Evolutionary conservation across 169 alveolate genomes (phyloP).

Genomic region (Perkinsus olseni): DNA sequence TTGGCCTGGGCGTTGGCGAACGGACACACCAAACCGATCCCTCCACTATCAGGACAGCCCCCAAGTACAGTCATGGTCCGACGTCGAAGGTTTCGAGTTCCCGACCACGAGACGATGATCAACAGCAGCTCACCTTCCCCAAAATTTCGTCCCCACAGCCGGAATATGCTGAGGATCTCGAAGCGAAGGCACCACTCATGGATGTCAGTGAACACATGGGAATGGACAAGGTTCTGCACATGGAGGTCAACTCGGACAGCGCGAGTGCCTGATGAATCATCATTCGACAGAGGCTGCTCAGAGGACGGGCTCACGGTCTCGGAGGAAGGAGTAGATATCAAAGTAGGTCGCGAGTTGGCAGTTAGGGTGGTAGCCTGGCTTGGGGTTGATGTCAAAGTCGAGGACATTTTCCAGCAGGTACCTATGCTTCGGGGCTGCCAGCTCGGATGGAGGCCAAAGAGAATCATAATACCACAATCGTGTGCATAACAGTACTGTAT

Average conservation of each 20-base stretch:
- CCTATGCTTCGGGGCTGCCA: neutral
- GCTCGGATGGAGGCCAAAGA: no score
- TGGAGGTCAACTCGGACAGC: neutral
- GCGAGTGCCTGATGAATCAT: neutral
- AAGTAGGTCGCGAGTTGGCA: neutral
- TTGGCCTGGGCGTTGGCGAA: no score
- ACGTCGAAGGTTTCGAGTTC: neutral
- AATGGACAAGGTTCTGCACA: neutral
- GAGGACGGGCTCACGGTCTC: conserved; percentile 2
- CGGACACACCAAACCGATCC: no score
- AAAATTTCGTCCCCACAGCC: neutral
- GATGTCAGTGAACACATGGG: neutral
- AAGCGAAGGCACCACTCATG: neutral
- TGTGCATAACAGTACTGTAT: no score
- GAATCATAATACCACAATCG: no score
- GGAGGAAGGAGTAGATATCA: neutral
- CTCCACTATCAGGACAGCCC: no score
- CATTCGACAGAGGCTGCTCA: no score
- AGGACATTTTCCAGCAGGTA: neutral
- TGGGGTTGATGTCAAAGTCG: neutral
- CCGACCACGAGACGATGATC: neutral
- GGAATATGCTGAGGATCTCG: neutral
- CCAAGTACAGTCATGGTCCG: no score
- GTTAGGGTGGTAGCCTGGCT: neutral
- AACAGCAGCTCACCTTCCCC: neutral